Conservation (phyloP, 2,329 filamentous ascomycete species). For the Fusarium beomiforme region DNA sequence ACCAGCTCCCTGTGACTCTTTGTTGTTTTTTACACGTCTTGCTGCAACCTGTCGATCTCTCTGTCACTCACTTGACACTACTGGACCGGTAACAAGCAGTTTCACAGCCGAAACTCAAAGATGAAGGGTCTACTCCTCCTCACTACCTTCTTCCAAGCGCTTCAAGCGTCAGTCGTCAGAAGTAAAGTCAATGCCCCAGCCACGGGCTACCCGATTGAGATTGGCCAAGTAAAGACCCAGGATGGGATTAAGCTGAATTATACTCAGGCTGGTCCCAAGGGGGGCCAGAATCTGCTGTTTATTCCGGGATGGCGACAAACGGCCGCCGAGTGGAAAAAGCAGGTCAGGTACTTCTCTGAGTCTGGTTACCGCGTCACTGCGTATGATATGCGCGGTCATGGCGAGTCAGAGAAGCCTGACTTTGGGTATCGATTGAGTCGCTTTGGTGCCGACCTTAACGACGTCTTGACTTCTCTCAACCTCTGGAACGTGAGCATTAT, state of each 20-base stretch:
- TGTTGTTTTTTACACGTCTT: too few species aligned
- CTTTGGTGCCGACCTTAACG: neutral
- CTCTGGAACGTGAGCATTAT: neutral
- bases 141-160: neutral
- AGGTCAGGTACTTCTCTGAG: neutral
- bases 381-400: neutral
- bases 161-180: neutral
- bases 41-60: neutral
- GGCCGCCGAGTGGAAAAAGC: neutral
- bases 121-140: neutral
- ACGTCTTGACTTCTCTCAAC: neutral
- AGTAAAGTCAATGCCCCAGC: neutral
- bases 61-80: neutral
- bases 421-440: neutral
- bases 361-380: neutral
- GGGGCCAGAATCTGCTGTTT: constrained; percentile 32
- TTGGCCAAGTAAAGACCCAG: constrained; percentile 16
- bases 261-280: constrained; percentile 38
- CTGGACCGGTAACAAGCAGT: neutral
- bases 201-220: neutral
- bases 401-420: neutral
- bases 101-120: neutral
- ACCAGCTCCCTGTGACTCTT: too few species aligned
- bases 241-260: constrained; percentile 45
- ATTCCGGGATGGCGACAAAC: neutral